phyloP scores from a whole-genome alignment of 345 rosid genomes.

The Rubroshorea leprosula region DNA sequence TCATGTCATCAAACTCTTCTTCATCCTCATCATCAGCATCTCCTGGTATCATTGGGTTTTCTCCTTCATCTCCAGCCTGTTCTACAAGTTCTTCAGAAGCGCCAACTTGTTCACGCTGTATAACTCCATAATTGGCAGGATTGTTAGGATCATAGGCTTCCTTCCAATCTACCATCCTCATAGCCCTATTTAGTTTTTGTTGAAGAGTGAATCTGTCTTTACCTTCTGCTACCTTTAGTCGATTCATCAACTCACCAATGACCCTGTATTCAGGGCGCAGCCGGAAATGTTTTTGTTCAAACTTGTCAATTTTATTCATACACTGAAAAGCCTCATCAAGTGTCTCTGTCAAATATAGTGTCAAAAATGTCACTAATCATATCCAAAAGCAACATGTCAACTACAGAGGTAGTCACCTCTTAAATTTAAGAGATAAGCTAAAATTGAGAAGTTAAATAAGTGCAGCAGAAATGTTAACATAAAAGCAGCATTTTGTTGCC shows the following conservation, averaged over 20 bases:
- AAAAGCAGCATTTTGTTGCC: too few species aligned
- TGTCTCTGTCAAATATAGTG: constrained; percentile 42
- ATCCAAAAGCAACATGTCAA: too few species aligned
- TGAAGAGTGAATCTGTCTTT: constrained; percentile 85
- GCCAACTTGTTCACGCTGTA: constrained; percentile 40
- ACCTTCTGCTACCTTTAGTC: constrained; percentile 74
- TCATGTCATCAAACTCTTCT: constrained; percentile 92
- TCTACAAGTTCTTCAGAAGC: constrained; percentile 28
- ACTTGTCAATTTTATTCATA: constrained; percentile 75
- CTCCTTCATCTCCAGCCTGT: constrained; percentile 34
- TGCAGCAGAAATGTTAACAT: too few species aligned
- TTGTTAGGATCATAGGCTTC: constrained; percentile 87
- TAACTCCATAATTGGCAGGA: constrained; percentile 69
- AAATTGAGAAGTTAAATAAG: too few species aligned
- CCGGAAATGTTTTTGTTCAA: constrained; percentile 73
- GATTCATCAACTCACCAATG: constrained; percentile 85
- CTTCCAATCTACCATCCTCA: constrained; percentile 80
- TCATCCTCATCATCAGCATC: constrained; percentile 34
- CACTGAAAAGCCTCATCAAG: constrained; percentile 68
- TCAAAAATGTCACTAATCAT: background rate
- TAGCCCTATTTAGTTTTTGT: constrained; percentile 78
- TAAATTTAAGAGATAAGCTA: too few species aligned
- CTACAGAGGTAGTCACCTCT: too few species aligned
- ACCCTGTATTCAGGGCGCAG: constrained; percentile 76
- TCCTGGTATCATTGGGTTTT: constrained; percentile 24